phyloP scores from a whole-genome alignment of 352 stramenopile genomes.

The Globisporangium okanoganense region DNA sequence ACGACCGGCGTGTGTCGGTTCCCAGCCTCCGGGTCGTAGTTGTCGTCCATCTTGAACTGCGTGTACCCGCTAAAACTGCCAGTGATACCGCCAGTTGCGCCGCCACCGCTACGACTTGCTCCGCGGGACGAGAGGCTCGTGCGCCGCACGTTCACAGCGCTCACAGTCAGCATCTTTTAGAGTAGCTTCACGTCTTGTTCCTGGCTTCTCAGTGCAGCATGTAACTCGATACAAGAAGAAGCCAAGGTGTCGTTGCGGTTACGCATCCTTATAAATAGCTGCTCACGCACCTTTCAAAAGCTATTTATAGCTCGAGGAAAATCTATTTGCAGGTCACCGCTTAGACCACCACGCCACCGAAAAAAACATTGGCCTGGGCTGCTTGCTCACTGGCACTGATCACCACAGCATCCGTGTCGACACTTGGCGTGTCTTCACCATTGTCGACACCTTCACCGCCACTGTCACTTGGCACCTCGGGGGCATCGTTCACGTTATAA shows the following conservation, averaged over 20 bases:
- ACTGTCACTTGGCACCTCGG: constrained; percentile 5
- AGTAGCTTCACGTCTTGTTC: not conserved
- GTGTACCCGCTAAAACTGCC: constrained; percentile 20
- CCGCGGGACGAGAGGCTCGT: constrained; percentile 36
- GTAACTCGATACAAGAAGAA: too few species aligned
- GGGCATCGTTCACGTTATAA: constrained; percentile 27
- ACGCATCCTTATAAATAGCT: not conserved
- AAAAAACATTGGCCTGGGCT: not conserved
- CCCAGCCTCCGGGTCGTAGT: constrained; percentile 24
- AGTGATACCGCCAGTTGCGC: not conserved
- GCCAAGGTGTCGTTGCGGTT: constrained; percentile 1
- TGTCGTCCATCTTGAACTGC: constrained; percentile 60
- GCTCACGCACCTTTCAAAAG: not conserved
- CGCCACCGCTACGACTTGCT: constrained; percentile 14
- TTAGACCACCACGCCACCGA: not conserved
- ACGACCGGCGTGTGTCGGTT: constrained; percentile 31
- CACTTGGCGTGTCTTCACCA: not conserved
- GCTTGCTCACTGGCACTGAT: not conserved
- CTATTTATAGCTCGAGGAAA: not conserved
- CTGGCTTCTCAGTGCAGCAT: not conserved
- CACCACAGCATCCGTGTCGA: too few species aligned
- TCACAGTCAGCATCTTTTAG: constrained; percentile 34
- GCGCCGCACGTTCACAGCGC: constrained; percentile 25
- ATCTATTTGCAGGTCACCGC: not conserved
- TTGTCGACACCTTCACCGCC: constrained; percentile 11